A percentile compares a stretch with the other conserved stretches of the same genome.
Evolutionary conservation across 495 filamentous ascomycete species (phyloP).

Genomic region (Aspergillus sclerotiicarbonarius): DNA sequence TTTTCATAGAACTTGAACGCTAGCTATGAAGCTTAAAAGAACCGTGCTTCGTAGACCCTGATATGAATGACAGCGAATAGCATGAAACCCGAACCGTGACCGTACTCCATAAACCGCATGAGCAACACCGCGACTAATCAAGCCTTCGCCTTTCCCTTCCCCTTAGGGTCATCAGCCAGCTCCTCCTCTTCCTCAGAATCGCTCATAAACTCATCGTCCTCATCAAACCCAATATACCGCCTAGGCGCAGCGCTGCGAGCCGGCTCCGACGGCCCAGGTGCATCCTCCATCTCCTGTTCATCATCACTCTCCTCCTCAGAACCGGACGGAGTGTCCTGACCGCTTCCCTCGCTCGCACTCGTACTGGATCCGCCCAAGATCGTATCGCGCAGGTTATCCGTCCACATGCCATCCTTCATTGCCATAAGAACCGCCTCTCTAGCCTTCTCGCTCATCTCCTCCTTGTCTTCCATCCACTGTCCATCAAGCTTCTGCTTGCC

Average conservation of each 20-base stretch:
- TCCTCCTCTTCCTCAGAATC: conserved; percentile 56
- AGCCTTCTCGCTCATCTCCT: conserved; percentile 77
- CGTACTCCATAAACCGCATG: background rate
- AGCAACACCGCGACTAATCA: background rate
- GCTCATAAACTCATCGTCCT: conserved; percentile 88
- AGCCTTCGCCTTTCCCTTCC: conserved; percentile 41
- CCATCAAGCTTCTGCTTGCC: conserved; percentile 73
- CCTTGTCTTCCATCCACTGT: conserved; percentile 91
- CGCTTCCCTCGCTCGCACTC: conserved; percentile 51
- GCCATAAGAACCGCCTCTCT: conserved; percentile 77
- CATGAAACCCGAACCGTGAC: background rate
- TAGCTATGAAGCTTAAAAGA: background rate
- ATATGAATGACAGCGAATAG: background rate
- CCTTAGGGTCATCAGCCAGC: conserved; percentile 22
- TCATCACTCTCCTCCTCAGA: conserved; percentile 51
- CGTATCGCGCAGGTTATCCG: conserved; percentile 46
- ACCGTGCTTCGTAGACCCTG: background rate
- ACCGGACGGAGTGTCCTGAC: conserved; percentile 35
- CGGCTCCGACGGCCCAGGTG: conserved; percentile 27
- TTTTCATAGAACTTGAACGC: background rate
- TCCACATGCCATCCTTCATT: conserved; percentile 62
- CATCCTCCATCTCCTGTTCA: conserved; percentile 36
- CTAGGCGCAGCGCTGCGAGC: conserved; percentile 30
- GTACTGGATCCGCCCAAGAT: conserved; percentile 44
- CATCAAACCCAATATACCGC: conserved; percentile 81